These are phyloP conservation scores for Fusarium veterinarium DNA, from an alignment of 2,329 filamentous ascomycete species.

Conservation along the genomic window DNA sequence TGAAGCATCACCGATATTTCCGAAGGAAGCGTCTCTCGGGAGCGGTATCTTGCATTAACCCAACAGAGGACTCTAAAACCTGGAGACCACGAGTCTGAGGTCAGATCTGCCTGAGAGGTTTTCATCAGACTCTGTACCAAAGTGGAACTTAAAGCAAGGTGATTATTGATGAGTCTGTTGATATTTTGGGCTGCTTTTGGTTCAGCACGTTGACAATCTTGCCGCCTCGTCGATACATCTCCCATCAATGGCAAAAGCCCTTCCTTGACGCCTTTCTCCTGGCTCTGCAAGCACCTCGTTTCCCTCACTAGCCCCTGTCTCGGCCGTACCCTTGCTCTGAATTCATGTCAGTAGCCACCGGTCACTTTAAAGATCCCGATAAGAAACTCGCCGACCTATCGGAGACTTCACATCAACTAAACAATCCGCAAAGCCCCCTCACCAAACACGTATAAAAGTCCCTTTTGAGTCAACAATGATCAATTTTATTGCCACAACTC, in stretches of 20 bases:
- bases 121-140: fast-evolving
- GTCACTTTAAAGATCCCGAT: background rate
- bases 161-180: fast-evolving
- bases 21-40: fast-evolving
- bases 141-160: fast-evolving
- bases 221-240: background rate
- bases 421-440: background rate
- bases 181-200: background rate
- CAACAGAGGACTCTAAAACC: fast-evolving
- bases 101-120: fast-evolving
- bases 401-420: background rate
- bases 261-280: background rate
- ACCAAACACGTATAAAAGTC: background rate
- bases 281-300: fast-evolving
- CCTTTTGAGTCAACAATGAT: fast-evolving
- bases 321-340: fast-evolving
- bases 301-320: fast-evolving
- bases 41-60: fast-evolving
- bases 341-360: background rate
- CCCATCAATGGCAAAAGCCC: background rate
- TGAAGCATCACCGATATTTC: background rate
- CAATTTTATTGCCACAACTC: fast-evolving
- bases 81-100: fast-evolving
- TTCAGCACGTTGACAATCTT: background rate
- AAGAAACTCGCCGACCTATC: background rate